Evolutionary conservation across 805 yeast genomes (phyloP).

Genomic region (Kuraishia hungarica): DNA sequence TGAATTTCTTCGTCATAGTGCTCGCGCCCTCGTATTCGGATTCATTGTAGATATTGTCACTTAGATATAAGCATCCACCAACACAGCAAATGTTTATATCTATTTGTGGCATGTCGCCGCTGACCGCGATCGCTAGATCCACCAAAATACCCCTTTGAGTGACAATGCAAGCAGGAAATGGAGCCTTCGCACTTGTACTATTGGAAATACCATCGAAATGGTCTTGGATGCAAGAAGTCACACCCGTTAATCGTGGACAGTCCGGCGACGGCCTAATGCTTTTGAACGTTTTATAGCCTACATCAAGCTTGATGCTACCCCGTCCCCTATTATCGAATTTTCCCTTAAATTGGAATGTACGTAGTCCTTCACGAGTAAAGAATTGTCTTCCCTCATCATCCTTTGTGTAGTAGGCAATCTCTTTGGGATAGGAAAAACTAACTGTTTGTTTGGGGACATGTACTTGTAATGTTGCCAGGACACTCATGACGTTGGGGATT

Average conservation of each 20-base stretch:
- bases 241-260: background rate
- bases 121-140: background rate
- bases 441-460: background rate
- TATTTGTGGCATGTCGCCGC: too few relatives aligned
- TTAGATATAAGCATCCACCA: background rate
- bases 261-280: background rate
- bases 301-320: background rate
- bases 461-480: background rate
- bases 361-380: background rate
- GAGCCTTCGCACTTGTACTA: background rate
- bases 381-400: background rate
- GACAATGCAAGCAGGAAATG: background rate
- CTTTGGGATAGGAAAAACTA: background rate
- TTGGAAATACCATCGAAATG: background rate
- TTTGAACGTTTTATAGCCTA: background rate
- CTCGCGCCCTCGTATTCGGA: background rate
- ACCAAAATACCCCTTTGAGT: background rate
- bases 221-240: background rate
- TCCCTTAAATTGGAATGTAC: background rate
- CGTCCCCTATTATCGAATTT: background rate
- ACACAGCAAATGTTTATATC: background rate
- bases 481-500: background rate
- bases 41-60: background rate
- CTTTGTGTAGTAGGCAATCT: background rate
- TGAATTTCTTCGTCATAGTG: background rate